Evolutionary conservation across 2,329 filamentous ascomycete genomes (phyloP).

Genomic region (Trichoderma sp.): DNA sequence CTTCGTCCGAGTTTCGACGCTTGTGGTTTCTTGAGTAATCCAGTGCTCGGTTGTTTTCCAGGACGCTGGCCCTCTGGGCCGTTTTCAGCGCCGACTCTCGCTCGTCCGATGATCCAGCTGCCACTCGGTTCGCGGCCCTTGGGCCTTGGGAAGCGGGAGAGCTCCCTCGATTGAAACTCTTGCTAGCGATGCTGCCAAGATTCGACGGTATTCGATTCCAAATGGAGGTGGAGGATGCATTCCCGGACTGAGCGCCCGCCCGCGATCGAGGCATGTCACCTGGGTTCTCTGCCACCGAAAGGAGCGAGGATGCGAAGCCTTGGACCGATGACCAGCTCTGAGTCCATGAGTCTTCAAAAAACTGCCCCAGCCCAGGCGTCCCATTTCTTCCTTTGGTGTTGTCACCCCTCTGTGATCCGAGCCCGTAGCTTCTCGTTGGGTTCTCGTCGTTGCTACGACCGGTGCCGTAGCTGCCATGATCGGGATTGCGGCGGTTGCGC

Average conservation of each 20-base stretch:
- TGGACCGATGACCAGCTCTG: conserved; percentile 60
- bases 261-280: conserved; percentile 32
- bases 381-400: conserved; percentile 6
- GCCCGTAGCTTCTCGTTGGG: background rate
- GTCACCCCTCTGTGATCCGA: background rate
- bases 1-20: conserved; percentile 69
- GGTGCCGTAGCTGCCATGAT: conserved; percentile 31
- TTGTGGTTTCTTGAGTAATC: conserved; percentile 62
- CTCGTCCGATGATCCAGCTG: conserved; percentile 55
- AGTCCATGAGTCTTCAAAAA: conserved; percentile 55
- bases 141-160: conserved; percentile 49
- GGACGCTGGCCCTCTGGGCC: conserved; percentile 59
- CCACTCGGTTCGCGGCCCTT: conserved; percentile 53
- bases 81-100: conserved; percentile 59
- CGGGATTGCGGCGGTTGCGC: conserved; percentile 53
- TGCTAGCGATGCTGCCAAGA: conserved; percentile 28
- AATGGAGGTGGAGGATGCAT: conserved; percentile 26
- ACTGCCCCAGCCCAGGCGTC: conserved; percentile 38
- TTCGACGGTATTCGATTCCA: conserved; percentile 32
- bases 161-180: conserved; percentile 47
- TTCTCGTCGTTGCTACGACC: conserved; percentile 9
- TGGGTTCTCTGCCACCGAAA: conserved; percentile 37
- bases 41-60: conserved; percentile 62
- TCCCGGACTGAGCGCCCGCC: conserved; percentile 27
- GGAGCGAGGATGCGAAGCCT: conserved; percentile 53